Percentiles rank a stretch among this genome's conserved stretches.
These are phyloP conservation scores for Cutaneotrichosporon cyanovorans DNA, from an alignment of 1,284 basidiomycete genomes.

Conservation along the genomic window DNA sequence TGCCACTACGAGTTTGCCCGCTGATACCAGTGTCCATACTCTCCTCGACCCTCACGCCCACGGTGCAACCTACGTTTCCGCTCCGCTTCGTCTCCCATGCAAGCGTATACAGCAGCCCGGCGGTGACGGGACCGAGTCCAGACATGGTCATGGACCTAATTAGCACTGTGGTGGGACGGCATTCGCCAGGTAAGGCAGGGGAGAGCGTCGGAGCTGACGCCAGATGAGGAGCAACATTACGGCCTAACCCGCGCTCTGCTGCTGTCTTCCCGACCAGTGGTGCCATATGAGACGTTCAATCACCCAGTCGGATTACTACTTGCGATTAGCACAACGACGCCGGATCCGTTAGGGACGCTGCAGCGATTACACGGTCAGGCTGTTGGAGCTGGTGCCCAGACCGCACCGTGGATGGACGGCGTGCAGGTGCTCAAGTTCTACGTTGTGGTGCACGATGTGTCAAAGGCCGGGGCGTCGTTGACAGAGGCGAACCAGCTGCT, in stretches of 20 bases:
- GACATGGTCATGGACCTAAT: constrained; percentile 44
- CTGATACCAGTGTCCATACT: constrained; percentile 39
- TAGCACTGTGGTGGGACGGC: constrained; percentile 18
- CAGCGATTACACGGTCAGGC: constrained; percentile 30
- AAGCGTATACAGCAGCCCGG: constrained; percentile 31
- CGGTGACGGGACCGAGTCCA: constrained; percentile 27
- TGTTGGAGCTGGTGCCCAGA: constrained; percentile 24
- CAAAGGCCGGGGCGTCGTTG: constrained; percentile 30
- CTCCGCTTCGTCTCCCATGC: constrained; percentile 42
- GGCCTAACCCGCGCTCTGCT: constrained; percentile 39
- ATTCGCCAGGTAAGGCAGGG: constrained; percentile 6
- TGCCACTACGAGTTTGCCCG: background rate
- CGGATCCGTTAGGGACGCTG: constrained; percentile 37
- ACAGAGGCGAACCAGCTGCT: constrained; percentile 34
- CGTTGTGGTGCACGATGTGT: constrained; percentile 45
- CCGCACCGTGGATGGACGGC: constrained; percentile 40
- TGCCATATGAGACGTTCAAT: constrained; percentile 45
- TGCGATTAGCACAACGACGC: constrained; percentile 38
- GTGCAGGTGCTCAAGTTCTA: constrained; percentile 39
- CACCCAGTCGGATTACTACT: constrained; percentile 43
- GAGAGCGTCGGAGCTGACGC: background rate
- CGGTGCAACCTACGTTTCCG: constrained; percentile 41
- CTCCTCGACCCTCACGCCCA: constrained; percentile 41
- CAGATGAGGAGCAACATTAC: constrained; percentile 43
- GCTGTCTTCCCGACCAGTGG: constrained; percentile 38